phyloP scores from a whole-genome alignment of 441 rosid species.

The Adansonia madagascariensis region DNA sequence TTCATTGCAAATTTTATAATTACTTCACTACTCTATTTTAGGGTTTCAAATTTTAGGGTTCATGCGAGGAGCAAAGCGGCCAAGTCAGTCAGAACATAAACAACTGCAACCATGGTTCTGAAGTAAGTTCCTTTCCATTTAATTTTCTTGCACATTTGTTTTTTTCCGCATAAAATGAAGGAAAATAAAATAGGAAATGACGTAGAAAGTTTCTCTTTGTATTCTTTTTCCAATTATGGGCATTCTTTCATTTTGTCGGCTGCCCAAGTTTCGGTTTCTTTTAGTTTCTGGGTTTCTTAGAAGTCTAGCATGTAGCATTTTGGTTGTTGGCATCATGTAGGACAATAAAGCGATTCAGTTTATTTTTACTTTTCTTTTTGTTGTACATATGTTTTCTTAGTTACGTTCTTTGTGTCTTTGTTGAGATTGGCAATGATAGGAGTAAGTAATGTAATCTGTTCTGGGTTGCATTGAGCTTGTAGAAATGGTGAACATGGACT shows the following conservation, averaged over 20 bases:
- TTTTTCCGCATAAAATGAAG: too few relatives aligned
- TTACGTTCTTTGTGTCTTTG: not conserved
- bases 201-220: not conserved
- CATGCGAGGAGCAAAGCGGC: conserved; percentile 27
- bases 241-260: not conserved
- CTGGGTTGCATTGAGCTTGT: not conserved
- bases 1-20: not conserved
- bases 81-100: not conserved
- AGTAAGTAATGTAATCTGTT: not conserved
- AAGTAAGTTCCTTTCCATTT: conserved; percentile 35
- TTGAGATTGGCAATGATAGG: not conserved
- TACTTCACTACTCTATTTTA: not conserved
- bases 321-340: not conserved
- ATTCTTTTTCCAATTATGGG: not conserved
- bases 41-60: conserved; percentile 33
- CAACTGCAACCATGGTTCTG: conserved; percentile 42
- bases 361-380: not conserved
- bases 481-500: not conserved
- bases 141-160: not conserved
- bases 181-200: not conserved
- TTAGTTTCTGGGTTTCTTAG: not conserved
- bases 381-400: not conserved
- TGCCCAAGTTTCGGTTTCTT: not conserved
- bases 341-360: not conserved
- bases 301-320: too few relatives aligned